Evolutionary conservation across 495 filamentous ascomycete genomes (phyloP).

Genomic region (Penicillium flavigenum): DNA sequence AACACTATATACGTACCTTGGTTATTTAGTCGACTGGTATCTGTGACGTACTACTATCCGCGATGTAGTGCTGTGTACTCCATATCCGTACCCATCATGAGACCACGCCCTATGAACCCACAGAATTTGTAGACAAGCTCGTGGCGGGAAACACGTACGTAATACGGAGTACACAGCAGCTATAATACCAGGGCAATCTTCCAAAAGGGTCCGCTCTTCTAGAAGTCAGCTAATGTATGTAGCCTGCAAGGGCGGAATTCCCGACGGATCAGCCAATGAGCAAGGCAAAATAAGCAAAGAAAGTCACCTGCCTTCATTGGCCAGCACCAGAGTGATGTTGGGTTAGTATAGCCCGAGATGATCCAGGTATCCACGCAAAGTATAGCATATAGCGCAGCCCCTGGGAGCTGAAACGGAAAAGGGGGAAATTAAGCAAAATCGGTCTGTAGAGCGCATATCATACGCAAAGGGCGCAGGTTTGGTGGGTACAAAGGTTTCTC

Average conservation of each 20-base stretch:
- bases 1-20: background rate
- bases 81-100: background rate
- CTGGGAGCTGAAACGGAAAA: constrained; percentile 1
- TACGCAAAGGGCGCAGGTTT: background rate
- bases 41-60: background rate
- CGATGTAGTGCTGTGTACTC: background rate
- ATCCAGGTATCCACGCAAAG: constrained; percentile 6
- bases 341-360: background rate
- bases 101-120: background rate
- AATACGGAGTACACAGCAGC: no score
- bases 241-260: background rate
- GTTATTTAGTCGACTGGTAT: background rate
- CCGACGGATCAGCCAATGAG: background rate
- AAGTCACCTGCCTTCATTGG: background rate
- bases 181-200: background rate
- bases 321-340: background rate
- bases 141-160: background rate
- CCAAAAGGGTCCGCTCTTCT: background rate
- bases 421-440: background rate
- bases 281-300: background rate
- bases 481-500: background rate
- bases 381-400: background rate
- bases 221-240: background rate
- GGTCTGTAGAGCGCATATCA: background rate
- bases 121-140: background rate